Percentiles rank a stretch among this genome's conserved stretches.
These are phyloP conservation scores for Skeletonema potamos DNA, from an alignment of 108 stramenopile genomes.

Conservation along the genomic window DNA sequence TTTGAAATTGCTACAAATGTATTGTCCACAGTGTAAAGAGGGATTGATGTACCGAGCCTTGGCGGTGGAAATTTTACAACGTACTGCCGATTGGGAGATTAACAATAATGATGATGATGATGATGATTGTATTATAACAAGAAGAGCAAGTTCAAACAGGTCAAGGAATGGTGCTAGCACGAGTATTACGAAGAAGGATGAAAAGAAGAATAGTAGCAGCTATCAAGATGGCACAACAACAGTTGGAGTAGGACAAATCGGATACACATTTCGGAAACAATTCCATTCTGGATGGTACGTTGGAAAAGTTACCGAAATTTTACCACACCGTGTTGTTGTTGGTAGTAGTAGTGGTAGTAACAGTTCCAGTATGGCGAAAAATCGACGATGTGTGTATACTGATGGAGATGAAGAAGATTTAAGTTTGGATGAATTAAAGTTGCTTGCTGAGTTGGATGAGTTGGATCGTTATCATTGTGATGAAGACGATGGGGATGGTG, in stretches of 20 bases:
- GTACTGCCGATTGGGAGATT: slow-evolving; percentile 36
- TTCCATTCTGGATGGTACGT: slow-evolving; percentile 39
- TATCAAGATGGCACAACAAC: no score
- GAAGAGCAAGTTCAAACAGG: no score
- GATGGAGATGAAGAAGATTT: slow-evolving; percentile 41
- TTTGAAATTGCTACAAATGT: slow-evolving; percentile 23
- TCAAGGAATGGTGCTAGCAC: no score
- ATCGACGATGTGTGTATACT: slow-evolving; percentile 31
- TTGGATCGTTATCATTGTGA: neutral
- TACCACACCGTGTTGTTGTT: slow-evolving; percentile 18
- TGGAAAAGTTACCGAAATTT: slow-evolving; percentile 28
- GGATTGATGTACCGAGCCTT: slow-evolving; percentile 17
- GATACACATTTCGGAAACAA: slow-evolving; percentile 43
- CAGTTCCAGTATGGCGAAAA: neutral
- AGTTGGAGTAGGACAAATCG: slow-evolving; percentile 11
- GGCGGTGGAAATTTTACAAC: slow-evolving; percentile 34
- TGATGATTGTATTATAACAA: neutral
- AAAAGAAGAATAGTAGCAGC: no score
- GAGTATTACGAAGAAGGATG: no score
- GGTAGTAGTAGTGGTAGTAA: slow-evolving; percentile 3
- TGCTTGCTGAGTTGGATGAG: slow-evolving; percentile 27
- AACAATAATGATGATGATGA: neutral
- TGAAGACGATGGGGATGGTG: neutral
- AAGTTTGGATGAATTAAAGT: slow-evolving; percentile 29
- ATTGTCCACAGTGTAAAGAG: slow-evolving; percentile 16